Conservation (phyloP, 2,329 filamentous ascomycete species). For the Cercospora canescens region DNA sequence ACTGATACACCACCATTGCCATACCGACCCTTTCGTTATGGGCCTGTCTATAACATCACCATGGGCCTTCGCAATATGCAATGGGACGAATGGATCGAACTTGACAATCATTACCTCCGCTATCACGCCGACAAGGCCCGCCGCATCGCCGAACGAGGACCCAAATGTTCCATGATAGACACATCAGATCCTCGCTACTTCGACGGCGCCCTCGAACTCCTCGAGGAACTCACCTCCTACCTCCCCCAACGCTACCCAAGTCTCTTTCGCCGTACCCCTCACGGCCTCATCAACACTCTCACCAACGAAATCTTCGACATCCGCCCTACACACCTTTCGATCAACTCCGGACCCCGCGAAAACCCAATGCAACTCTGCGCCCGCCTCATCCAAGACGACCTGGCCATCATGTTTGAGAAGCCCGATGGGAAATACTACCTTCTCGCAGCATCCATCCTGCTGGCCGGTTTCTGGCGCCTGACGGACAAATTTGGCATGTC, state of each 20-base stretch:
- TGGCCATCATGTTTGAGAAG: conserved; percentile 79
- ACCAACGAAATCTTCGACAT: conserved; percentile 74
- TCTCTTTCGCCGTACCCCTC: conserved; percentile 63
- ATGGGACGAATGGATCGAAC: conserved; percentile 77
- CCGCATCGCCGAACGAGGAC: conserved; percentile 66
- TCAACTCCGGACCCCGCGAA: conserved; percentile 48
- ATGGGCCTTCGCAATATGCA: conserved; percentile 73
- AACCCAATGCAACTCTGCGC: conserved; percentile 77
- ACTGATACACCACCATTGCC: conserved; percentile 69
- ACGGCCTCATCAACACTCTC: conserved; percentile 68
- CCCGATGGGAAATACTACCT: conserved; percentile 79
- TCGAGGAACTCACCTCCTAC: conserved; percentile 71
- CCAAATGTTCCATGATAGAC: conserved; percentile 67
- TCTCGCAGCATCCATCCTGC: conserved; percentile 71
- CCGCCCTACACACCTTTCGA: conserved; percentile 57
- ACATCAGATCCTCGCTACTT: conserved; percentile 60
- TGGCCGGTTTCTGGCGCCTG: conserved; percentile 82
- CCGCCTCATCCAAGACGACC: conserved; percentile 75
- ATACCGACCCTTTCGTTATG: conserved; percentile 76
- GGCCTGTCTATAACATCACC: conserved; percentile 69
- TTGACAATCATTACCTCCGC: conserved; percentile 75
- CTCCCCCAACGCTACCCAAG: conserved; percentile 73
- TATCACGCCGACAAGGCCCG: conserved; percentile 71
- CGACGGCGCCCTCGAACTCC: conserved; percentile 70
- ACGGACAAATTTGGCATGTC: conserved; percentile 80